A percentile compares a stretch with the other conserved stretches of the same genome.
These are phyloP conservation scores for Mycena galopus DNA, from an alignment of 768 basidiomycete species.

Conservation along the genomic window DNA sequence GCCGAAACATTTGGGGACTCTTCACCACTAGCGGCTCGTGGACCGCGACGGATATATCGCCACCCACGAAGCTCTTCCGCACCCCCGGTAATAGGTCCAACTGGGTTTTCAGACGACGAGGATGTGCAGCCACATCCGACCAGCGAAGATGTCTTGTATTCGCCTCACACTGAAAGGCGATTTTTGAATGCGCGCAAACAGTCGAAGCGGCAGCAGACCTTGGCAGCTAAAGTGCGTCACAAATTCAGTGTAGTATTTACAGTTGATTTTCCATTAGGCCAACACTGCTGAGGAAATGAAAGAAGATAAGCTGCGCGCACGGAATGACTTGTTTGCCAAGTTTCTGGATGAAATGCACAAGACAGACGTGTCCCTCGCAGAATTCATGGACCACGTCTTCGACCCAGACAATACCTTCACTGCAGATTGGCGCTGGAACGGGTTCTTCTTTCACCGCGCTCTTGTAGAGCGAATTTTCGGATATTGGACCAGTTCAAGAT, in stretches of 20 bases:
- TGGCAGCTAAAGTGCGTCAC: no score
- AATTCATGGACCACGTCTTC: slow-evolving; percentile 15
- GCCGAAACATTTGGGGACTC: not conserved
- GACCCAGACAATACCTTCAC: not conserved
- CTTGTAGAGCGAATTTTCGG: not conserved
- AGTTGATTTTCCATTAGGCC: not conserved
- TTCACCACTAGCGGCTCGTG: not conserved
- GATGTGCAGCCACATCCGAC: not conserved
- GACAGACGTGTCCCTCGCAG: not conserved
- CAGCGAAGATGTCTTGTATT: not conserved
- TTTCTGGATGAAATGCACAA: slow-evolving; percentile 6
- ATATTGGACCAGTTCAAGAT: not conserved
- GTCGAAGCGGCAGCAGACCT: not conserved
- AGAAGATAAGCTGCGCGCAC: not conserved
- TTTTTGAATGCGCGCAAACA: not conserved
- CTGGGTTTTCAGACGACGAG: not conserved
- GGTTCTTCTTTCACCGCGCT: not conserved
- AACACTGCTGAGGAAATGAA: not conserved
- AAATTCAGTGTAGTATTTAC: not conserved
- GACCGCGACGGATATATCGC: not conserved
- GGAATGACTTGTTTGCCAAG: not conserved
- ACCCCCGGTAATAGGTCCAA: not conserved
- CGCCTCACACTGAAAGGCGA: not conserved
- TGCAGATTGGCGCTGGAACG: not conserved
- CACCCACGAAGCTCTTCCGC: not conserved